A percentile compares a stretch with the other conserved stretches of the same genome.
phyloP scores from a whole-genome alignment of 192 early-diverging fungal species.

The Dispira parvispora region DNA sequence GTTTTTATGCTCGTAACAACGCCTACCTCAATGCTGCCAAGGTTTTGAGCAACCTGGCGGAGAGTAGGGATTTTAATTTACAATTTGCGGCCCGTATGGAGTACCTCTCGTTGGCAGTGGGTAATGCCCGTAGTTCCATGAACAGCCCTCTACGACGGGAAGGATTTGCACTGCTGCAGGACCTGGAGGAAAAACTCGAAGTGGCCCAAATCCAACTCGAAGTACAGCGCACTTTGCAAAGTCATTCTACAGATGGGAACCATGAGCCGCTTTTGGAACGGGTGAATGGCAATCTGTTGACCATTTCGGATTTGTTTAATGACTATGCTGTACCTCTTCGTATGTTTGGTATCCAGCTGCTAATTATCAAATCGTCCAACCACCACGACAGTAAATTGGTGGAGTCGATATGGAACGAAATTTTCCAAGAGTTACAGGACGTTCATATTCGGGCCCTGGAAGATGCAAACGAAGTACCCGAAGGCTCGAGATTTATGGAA shows the following conservation, averaged over 20 bases:
- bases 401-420: slow-evolving; percentile 17
- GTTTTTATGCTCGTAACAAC: slow-evolving; percentile 39
- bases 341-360: slow-evolving; percentile 30
- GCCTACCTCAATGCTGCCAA: slow-evolving; percentile 39
- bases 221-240: not conserved
- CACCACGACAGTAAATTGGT: slow-evolving; percentile 26
- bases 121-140: slow-evolving; percentile 42
- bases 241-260: not conserved
- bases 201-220: slow-evolving; percentile 38
- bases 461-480: slow-evolving; percentile 4
- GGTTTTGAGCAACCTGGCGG: slow-evolving; percentile 28
- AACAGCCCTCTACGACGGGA: slow-evolving; percentile 1
- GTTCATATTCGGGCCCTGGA: slow-evolving; percentile 17
- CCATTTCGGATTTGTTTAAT: slow-evolving; percentile 29
- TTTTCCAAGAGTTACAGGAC: slow-evolving; percentile 19
- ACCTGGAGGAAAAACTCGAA: slow-evolving; percentile 36
- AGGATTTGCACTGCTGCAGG: slow-evolving; percentile 21
- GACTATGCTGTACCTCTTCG: slow-evolving; percentile 30
- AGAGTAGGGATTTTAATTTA: slow-evolving; percentile 17
- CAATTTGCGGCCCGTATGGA: slow-evolving; percentile 31
- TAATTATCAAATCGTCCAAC: slow-evolving; percentile 38
- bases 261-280: not conserved
- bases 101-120: slow-evolving; percentile 44
- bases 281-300: slow-evolving; percentile 18
- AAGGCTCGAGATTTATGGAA: not conserved